phyloP scores from a whole-genome alignment of 371 early-diverging fungal species.

The Mortierella sp. region DNA sequence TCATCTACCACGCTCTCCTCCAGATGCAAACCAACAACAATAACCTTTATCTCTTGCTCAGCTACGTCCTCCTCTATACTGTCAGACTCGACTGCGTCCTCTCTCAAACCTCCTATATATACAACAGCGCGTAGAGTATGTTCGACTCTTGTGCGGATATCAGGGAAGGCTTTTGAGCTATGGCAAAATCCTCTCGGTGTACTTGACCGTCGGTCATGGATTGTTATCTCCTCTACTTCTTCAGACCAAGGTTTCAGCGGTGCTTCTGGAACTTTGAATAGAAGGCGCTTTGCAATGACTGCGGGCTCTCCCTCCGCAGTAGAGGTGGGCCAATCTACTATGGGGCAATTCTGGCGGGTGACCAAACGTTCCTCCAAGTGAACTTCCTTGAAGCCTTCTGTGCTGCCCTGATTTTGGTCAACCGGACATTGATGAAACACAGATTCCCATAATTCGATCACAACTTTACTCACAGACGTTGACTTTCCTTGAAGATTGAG shows the following conservation, averaged over 20 bases:
- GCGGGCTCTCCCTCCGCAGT: background rate
- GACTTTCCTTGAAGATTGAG: constrained; percentile 9
- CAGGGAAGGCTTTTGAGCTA: constrained; percentile 2
- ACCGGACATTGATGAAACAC: background rate
- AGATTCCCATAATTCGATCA: constrained; percentile 25
- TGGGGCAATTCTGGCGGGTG: constrained; percentile 14
- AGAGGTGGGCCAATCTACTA: constrained; percentile 10
- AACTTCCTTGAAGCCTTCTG: background rate
- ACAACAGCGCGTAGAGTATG: constrained; percentile 15
- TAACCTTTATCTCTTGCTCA: constrained; percentile 5
- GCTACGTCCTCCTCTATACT: constrained; percentile 3
- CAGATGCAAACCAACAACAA: constrained; percentile 10
- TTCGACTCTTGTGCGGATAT: constrained; percentile 1
- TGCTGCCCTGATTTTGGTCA: background rate
- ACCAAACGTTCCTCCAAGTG: constrained; percentile 17
- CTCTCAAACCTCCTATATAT: background rate
- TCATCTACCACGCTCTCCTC: constrained; percentile 3
- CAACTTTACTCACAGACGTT: constrained; percentile 14
- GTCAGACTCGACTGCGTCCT: background rate
- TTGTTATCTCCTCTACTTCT: background rate
- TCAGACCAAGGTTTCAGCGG: constrained; percentile 10
- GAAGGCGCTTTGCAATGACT: constrained; percentile 3
- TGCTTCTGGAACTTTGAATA: constrained; percentile 17
- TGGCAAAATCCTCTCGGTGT: constrained; percentile 20
- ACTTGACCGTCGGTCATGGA: background rate